Conservation (phyloP, 2,329 filamentous ascomycete genomes). For the Rugonectria rugulosa region DNA sequence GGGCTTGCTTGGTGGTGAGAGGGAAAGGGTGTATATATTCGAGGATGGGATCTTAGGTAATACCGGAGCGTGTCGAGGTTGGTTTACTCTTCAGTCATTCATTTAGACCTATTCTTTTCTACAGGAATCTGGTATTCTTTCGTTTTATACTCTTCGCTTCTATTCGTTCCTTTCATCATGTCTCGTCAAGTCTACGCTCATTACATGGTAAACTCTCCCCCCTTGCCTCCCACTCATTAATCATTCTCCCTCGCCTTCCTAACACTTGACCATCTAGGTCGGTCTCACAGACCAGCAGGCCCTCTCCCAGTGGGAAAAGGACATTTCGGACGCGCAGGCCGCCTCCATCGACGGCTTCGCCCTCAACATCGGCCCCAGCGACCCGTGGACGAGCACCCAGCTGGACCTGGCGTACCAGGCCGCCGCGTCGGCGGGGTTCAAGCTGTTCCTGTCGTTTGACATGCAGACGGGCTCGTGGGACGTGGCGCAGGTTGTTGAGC, state of each 20-base stretch:
- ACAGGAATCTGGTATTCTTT: neutral
- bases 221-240: neutral
- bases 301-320: slow-evolving; percentile 41
- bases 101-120: neutral
- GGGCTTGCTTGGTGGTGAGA: no score
- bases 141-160: neutral
- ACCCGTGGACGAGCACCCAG: slow-evolving; percentile 43
- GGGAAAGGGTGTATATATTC: no score
- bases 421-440: slow-evolving; percentile 36
- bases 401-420: slow-evolving; percentile 41
- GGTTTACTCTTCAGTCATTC: neutral
- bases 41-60: no score
- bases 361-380: slow-evolving; percentile 48
- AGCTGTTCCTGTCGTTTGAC: slow-evolving; percentile 53
- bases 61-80: no score
- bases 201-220: slow-evolving; percentile 38
- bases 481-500: slow-evolving; percentile 32
- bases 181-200: slow-evolving; percentile 40
- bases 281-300: slow-evolving; percentile 44
- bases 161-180: slow-evolving; percentile 20
- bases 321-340: slow-evolving; percentile 44
- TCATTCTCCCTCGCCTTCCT: neutral
- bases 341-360: slow-evolving; percentile 52
- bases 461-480: slow-evolving; percentile 43
- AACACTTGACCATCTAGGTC: slow-evolving; percentile 22